Conservation (phyloP, 352 stramenopile species). For the Phytopythium chamaehyphon region DNA sequence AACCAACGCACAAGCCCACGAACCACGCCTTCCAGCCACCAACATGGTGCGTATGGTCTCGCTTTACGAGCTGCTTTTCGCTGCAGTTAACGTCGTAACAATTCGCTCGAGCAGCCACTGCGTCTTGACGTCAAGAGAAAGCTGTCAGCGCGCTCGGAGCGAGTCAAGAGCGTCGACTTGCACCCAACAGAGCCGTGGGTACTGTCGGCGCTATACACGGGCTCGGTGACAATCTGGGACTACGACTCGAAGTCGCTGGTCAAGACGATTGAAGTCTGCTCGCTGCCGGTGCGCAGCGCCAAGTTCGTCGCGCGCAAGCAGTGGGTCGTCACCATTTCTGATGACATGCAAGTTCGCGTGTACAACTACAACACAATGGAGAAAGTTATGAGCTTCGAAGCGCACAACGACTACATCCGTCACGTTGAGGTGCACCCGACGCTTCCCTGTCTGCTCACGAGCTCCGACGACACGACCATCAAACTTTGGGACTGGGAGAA, state of each 20-base stretch:
- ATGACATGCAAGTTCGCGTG: conserved; percentile 97
- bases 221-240: conserved; percentile 99
- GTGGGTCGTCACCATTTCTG: conserved; percentile 94
- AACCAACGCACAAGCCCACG: no score
- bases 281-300: conserved; percentile 92
- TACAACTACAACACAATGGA: conserved; percentile 99
- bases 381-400: conserved; percentile 94
- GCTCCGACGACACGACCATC: conserved; percentile 98
- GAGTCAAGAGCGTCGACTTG: conserved; percentile 98
- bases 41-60: no score
- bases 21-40: no score
- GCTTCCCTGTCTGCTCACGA: conserved; percentile 94
- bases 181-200: conserved; percentile 98
- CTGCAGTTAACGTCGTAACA: no score
- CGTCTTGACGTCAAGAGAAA: conserved; percentile 53
- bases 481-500: conserved; percentile 99
- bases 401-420: conserved; percentile 99
- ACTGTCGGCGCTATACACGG: conserved; percentile 96
- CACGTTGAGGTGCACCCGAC: conserved; percentile 96
- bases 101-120: conserved; percentile 38
- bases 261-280: conserved; percentile 97
- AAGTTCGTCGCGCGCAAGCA: conserved; percentile 97
- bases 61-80: no score
- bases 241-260: conserved; percentile 92
- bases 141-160: conserved; percentile 96